Conservation (phyloP, 352 stramenopile species). For the Plasmopara halstedii region DNA sequence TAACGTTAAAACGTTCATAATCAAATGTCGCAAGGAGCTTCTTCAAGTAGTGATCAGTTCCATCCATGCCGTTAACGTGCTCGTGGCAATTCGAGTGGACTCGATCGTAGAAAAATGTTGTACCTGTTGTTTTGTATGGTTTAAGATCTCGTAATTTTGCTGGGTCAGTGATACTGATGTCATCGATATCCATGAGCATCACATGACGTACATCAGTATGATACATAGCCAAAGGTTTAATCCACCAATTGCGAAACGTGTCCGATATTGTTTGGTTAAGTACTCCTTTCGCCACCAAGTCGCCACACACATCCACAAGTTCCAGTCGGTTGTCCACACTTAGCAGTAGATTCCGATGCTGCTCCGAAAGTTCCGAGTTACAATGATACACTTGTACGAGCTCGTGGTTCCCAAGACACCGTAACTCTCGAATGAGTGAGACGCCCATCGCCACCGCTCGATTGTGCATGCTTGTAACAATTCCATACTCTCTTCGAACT, state of each 20-base stretch:
- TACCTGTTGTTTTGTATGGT: conserved; percentile 12
- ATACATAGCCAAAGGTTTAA: conserved; percentile 16
- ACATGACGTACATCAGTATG: conserved; percentile 16
- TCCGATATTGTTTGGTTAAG: conserved; percentile 7
- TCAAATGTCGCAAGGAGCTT: conserved; percentile 11
- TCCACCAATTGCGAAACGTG: conserved; percentile 17
- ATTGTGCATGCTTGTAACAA: conserved; percentile 11
- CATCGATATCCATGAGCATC: conserved; percentile 18
- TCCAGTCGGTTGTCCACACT: conserved; percentile 9
- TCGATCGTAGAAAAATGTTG: conserved; percentile 19
- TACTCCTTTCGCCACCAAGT: conserved; percentile 3
- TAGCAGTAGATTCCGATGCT: conserved; percentile 9
- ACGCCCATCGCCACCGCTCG: conserved; percentile 6
- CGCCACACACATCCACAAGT: conserved; percentile 11
- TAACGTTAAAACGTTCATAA: conserved; percentile 15
- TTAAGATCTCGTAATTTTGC: conserved; percentile 6
- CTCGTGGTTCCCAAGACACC: conserved; percentile 18
- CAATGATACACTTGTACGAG: conserved; percentile 22
- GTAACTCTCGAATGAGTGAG: conserved; percentile 15
- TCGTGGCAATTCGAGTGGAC: conserved; percentile 15
- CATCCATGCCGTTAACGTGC: conserved; percentile 12
- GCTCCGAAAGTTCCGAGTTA: conserved; percentile 6
- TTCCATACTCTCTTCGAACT: conserved; percentile 2
- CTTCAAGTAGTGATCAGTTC: conserved; percentile 10
- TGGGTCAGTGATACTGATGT: conserved; percentile 12